Conservation (phyloP, 139 green algal species). For the Chlamydomonas eustigma region DNA sequence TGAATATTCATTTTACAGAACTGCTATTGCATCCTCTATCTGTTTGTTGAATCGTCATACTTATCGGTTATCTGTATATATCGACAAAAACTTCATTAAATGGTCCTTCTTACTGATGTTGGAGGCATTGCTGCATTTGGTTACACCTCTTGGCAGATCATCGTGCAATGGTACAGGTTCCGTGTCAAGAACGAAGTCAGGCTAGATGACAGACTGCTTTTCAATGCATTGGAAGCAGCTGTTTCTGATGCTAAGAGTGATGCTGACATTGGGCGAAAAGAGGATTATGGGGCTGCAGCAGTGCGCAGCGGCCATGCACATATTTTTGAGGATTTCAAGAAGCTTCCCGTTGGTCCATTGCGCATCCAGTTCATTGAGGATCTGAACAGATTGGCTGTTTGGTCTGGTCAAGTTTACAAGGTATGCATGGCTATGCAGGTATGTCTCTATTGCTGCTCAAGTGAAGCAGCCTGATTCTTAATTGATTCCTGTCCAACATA, state of each 20-base stretch:
- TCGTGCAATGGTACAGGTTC: conserved; percentile 18
- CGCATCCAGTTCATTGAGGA: not conserved
- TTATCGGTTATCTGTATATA: no score
- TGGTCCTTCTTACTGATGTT: not conserved
- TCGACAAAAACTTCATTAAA: no score
- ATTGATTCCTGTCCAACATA: no score
- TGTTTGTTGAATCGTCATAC: no score
- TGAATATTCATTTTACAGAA: no score
- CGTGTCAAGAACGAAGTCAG: conserved; percentile 9
- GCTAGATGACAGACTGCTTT: not conserved
- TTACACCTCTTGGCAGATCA: conserved; percentile 3
- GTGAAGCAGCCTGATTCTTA: no score
- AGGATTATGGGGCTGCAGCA: not conserved
- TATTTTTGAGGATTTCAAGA: not conserved
- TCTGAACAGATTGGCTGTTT: not conserved
- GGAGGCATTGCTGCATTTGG: conserved; percentile 1
- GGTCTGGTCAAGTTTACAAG: conserved; percentile 11
- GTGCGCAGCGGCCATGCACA: not conserved
- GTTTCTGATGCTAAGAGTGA: conserved; percentile 1
- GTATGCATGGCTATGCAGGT: no score
- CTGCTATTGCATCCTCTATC: no score
- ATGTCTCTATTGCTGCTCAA: no score
- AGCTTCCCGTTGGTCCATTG: not conserved
- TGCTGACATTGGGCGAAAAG: not conserved
- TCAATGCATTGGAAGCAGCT: not conserved